These are phyloP conservation scores for Cyamopsis tetragonoloba DNA, from an alignment of 306 rosid species.

Conservation along the genomic window DNA sequence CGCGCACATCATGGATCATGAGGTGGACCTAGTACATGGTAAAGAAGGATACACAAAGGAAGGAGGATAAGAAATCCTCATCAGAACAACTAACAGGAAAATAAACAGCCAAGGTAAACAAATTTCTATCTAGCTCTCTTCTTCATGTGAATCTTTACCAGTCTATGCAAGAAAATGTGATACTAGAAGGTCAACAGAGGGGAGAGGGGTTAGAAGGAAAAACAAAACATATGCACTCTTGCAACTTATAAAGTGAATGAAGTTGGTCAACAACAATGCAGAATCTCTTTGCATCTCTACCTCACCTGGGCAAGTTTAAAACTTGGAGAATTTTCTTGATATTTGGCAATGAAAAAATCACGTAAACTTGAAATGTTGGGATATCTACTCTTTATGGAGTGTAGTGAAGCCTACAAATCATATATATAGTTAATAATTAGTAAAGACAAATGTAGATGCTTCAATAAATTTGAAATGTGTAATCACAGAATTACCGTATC, in stretches of 20 bases:
- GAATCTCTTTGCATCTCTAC: conserved; percentile 2
- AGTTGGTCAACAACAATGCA: conserved; percentile 8
- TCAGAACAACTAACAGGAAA: not conserved
- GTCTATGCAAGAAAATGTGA: not conserved
- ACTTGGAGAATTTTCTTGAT: conserved; percentile 76
- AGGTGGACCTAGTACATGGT: not conserved
- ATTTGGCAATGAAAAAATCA: conserved; percentile 77
- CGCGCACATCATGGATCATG: not conserved
- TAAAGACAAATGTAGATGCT: not conserved
- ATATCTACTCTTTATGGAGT: conserved; percentile 86
- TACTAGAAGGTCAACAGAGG: not conserved
- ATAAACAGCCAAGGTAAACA: not conserved
- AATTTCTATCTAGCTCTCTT: not conserved
- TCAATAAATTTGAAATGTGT: conserved; percentile 22
- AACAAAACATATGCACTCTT: not conserved
- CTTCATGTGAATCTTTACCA: not conserved
- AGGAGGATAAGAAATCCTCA: not conserved
- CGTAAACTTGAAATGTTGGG: conserved; percentile 76
- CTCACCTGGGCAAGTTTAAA: conserved; percentile 97
- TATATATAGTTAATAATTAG: not conserved
- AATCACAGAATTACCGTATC: conserved; percentile 65
- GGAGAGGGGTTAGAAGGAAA: not conserved
- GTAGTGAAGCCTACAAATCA: conserved; percentile 76
- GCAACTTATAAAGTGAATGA: conserved; percentile 17
- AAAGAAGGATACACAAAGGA: not conserved